phyloP scores from a whole-genome alignment of 208 protist species.

The Angomonas desouzai region DNA sequence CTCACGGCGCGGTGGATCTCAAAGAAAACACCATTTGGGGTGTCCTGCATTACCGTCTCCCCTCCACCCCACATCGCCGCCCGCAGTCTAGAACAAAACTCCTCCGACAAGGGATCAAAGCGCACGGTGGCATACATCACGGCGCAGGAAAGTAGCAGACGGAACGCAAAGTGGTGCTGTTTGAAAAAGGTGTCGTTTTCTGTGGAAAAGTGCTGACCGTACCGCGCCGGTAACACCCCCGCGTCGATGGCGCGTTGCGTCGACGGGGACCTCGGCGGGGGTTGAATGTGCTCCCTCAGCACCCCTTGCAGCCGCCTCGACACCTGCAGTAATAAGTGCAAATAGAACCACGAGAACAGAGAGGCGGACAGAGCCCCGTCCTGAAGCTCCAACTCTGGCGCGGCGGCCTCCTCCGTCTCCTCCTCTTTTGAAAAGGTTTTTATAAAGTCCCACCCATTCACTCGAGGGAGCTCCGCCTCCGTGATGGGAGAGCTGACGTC shows the following conservation, averaged over 20 bases:
- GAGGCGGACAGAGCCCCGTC: constrained; percentile 11
- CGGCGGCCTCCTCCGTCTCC: not conserved
- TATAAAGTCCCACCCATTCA: constrained; percentile 7
- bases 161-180: constrained; percentile 8
- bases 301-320: not conserved
- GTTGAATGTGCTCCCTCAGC: not conserved
- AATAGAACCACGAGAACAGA: constrained; percentile 16
- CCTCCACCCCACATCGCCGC: not conserved
- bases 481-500: not conserved
- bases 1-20: constrained; percentile 9
- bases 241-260: not conserved
- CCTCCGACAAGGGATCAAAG: constrained; percentile 10
- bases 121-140: constrained; percentile 7
- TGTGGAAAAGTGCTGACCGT: constrained; percentile 1
- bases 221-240: constrained; percentile 1
- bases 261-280: not conserved
- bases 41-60: constrained; percentile 1
- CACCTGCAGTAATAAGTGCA: constrained; percentile 10
- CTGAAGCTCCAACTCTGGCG: constrained; percentile 5
- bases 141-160: constrained; percentile 9
- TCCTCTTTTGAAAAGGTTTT: constrained; percentile 18
- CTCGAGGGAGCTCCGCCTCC: not conserved
- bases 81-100: constrained; percentile 8
- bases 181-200: constrained; percentile 1
- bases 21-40: constrained; percentile 15